A percentile compares a stretch with the other conserved stretches of the same genome.
phyloP scores from a whole-genome alignment of 2,329 filamentous ascomycete genomes.

The Keithomyces neogunnii region DNA sequence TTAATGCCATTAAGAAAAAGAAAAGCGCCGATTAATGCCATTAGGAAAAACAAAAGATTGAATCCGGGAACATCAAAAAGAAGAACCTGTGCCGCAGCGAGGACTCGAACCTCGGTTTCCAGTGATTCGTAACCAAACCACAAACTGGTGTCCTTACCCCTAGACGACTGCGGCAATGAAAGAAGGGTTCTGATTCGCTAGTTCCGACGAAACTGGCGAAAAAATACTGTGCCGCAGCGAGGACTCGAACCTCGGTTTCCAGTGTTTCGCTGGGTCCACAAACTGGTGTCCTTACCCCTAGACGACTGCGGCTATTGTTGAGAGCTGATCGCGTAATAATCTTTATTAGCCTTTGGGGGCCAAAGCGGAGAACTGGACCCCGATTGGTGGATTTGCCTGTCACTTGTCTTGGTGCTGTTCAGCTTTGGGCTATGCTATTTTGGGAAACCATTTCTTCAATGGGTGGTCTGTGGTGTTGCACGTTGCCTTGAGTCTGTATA shows the following conservation, averaged over 20 bases:
- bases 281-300: slow-evolving; percentile 22
- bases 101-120: slow-evolving; percentile 22
- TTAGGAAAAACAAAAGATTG: not conserved
- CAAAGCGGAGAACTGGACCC: not conserved
- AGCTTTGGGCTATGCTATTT: too few relatives aligned
- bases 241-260: slow-evolving; percentile 23
- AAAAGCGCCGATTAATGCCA: too few relatives aligned
- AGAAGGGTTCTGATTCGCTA: not conserved
- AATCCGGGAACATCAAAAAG: not conserved
- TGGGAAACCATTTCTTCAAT: too few relatives aligned
- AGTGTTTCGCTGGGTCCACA: slow-evolving; percentile 18
- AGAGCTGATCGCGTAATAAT: not conserved
- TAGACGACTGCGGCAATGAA: slow-evolving; percentile 15
- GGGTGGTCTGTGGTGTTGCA: too few relatives aligned
- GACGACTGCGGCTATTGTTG: slow-evolving; percentile 14
- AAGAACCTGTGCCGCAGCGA: slow-evolving; percentile 14
- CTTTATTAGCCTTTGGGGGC: not conserved
- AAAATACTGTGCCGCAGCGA: slow-evolving; percentile 15
- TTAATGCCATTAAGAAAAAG: not conserved
- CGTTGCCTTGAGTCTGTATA: too few relatives aligned
- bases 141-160: slow-evolving; percentile 22
- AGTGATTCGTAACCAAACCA: slow-evolving; percentile 15
- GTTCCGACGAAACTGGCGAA: not conserved
- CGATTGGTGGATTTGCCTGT: too few relatives aligned
- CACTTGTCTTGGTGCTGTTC: too few relatives aligned